Conservation (phyloP, 306 rosid genomes). For the Gastrolobium villosum region DNA sequence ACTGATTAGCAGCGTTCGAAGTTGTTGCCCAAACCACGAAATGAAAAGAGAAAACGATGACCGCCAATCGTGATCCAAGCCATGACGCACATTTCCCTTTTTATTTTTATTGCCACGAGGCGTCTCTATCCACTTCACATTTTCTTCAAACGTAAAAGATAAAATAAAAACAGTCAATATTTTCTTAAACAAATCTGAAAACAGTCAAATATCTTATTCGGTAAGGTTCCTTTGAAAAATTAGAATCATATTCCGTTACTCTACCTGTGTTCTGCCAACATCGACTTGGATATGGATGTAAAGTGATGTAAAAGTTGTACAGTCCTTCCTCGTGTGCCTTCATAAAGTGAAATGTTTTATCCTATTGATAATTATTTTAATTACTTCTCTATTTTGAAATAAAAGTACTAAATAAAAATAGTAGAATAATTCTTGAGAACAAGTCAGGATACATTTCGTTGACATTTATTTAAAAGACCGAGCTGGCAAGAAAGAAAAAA, state of each 20-base stretch:
- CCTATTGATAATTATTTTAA: slow-evolving; percentile 10
- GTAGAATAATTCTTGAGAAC: neutral
- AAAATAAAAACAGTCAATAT: neutral
- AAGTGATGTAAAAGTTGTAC: neutral
- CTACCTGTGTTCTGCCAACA: neutral
- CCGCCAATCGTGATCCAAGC: slow-evolving; percentile 41
- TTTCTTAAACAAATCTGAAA: neutral
- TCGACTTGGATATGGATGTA: slow-evolving; percentile 19
- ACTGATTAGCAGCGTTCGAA: neutral
- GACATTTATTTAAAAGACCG: slow-evolving; percentile 23
- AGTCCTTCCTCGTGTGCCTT: neutral
- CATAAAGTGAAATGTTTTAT: neutral
- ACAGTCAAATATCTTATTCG: slow-evolving; percentile 24
- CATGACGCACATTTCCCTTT: slow-evolving; percentile 34
- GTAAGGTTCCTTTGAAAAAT: neutral
- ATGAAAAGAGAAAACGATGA: neutral
- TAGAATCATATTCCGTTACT: slow-evolving; percentile 29
- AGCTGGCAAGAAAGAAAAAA: slow-evolving; percentile 32
- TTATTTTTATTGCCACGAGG: slow-evolving; percentile 31
- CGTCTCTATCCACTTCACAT: slow-evolving; percentile 19
- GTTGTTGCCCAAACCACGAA: slow-evolving; percentile 47
- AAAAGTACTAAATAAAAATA: neutral
- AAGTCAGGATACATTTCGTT: slow-evolving; percentile 17
- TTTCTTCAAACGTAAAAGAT: neutral
- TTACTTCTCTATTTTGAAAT: neutral